Conservation (phyloP, 805 yeast species). For the Ogataea parapolymorpha region DNA sequence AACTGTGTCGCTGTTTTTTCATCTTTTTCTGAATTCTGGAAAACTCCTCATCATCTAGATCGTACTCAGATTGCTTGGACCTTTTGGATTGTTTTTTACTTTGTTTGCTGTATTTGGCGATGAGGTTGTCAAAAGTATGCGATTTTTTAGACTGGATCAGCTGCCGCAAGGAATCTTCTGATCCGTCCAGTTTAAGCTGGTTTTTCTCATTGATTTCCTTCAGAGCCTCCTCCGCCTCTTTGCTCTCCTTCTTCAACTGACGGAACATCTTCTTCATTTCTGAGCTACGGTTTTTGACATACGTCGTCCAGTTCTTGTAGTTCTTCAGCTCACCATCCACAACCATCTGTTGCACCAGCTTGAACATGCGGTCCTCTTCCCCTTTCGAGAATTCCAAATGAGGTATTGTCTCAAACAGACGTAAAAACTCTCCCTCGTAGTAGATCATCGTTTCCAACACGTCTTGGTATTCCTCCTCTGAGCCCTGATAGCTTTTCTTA, state of each 20-base stretch:
- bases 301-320: constrained; percentile 35
- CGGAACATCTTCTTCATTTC: constrained; percentile 48
- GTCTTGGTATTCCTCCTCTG: constrained; percentile 60
- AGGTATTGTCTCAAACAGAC: constrained; percentile 70
- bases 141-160: constrained; percentile 49
- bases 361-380: constrained; percentile 61
- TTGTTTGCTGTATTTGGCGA: constrained; percentile 44
- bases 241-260: constrained; percentile 58
- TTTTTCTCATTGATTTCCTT: constrained; percentile 35
- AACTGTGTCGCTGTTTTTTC: constrained; percentile 12
- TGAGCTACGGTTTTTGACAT: constrained; percentile 46
- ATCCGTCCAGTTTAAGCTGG: constrained; percentile 27
- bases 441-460: constrained; percentile 55
- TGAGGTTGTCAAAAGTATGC: constrained; percentile 43
- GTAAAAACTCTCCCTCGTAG: constrained; percentile 58
- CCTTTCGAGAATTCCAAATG: constrained; percentile 61
- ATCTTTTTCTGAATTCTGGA: constrained; percentile 40
- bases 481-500: constrained; percentile 55
- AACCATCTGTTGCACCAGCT: constrained; percentile 46
- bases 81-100: constrained; percentile 27
- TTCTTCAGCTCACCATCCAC: constrained; percentile 34
- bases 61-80: constrained; percentile 24
- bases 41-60: constrained; percentile 50
- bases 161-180: constrained; percentile 42
- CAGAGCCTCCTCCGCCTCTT: constrained; percentile 53